Evolutionary conservation across 352 stramenopile species (phyloP).

Genomic region (Phytophthora nicotianae): DNA sequence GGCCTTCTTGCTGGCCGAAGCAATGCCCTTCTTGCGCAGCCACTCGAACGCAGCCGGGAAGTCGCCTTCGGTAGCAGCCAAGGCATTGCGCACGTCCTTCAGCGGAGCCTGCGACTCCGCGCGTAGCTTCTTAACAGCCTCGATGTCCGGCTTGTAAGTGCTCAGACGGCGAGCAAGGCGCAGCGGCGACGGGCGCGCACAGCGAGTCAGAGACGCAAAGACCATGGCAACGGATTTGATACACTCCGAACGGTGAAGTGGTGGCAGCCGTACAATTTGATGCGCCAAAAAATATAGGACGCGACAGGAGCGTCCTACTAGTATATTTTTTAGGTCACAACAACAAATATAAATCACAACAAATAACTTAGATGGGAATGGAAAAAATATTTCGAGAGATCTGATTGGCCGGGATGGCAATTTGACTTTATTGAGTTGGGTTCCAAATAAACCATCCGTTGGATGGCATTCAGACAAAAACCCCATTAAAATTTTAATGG

Average conservation of each 20-base stretch:
- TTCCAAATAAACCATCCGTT: no score
- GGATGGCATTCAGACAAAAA: no score
- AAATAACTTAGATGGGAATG: no score
- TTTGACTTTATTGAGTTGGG: no score
- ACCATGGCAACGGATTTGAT: slow-evolving; percentile 18
- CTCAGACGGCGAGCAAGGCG: slow-evolving; percentile 46
- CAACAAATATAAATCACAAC: no score
- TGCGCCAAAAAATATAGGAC: not conserved
- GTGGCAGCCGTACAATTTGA: slow-evolving; percentile 13
- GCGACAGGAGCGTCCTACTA: no score
- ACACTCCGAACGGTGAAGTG: slow-evolving; percentile 3
- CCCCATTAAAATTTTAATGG: no score
- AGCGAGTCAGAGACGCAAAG: slow-evolving; percentile 22
- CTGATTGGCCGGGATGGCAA: no score
- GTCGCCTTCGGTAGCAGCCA: slow-evolving; percentile 80
- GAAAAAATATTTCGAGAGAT: no score
- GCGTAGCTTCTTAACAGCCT: slow-evolving; percentile 90
- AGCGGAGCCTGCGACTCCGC: slow-evolving; percentile 85
- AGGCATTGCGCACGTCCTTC: slow-evolving; percentile 90
- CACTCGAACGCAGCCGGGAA: slow-evolving; percentile 88
- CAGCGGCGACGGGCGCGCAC: slow-evolving; percentile 11
- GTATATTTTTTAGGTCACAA: no score
- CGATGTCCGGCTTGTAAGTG: slow-evolving; percentile 85
- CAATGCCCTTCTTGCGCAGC: slow-evolving; percentile 90
- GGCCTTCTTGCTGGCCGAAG: slow-evolving; percentile 79